phyloP scores from a whole-genome alignment of 352 stramenopile species.

The Pythium dissimile region DNA sequence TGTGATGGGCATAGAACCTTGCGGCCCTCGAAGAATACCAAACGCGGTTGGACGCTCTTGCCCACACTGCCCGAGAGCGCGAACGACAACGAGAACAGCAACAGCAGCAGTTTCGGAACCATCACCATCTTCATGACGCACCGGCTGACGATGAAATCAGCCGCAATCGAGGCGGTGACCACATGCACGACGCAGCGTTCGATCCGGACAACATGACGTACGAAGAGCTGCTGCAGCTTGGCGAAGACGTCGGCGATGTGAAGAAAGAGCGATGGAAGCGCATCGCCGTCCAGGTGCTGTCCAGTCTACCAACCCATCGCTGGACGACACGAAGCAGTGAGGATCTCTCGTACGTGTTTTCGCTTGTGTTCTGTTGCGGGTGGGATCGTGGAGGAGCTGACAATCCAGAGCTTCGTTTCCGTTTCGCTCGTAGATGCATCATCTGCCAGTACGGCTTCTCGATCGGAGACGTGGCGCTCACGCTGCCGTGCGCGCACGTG shows the following conservation, averaged over 20 bases:
- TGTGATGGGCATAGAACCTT: constrained; percentile 40
- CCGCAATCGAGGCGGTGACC: background rate
- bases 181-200: constrained; percentile 20
- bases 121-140: background rate
- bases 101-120: constrained; percentile 9
- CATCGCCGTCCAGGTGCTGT: constrained; percentile 61
- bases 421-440: constrained; percentile 39
- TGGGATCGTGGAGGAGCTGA: background rate
- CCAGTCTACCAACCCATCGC: constrained; percentile 54
- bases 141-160: background rate
- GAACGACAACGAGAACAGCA: background rate
- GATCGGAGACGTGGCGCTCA: constrained; percentile 51
- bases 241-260: constrained; percentile 68
- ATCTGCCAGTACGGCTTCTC: constrained; percentile 71
- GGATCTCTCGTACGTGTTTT: constrained; percentile 54
- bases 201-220: constrained; percentile 82
- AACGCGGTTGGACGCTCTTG: constrained; percentile 25
- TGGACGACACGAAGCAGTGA: constrained; percentile 38
- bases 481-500: constrained; percentile 67
- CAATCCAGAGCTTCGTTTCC: no score
- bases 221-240: constrained; percentile 67
- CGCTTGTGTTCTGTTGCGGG: no score
- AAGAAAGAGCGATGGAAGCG: constrained; percentile 70
- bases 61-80: background rate
- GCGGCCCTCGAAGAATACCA: constrained; percentile 65